These are phyloP conservation scores for Fusarium cyanostomum DNA, from an alignment of 2,329 filamentous ascomycete genomes.

Conservation along the genomic window DNA sequence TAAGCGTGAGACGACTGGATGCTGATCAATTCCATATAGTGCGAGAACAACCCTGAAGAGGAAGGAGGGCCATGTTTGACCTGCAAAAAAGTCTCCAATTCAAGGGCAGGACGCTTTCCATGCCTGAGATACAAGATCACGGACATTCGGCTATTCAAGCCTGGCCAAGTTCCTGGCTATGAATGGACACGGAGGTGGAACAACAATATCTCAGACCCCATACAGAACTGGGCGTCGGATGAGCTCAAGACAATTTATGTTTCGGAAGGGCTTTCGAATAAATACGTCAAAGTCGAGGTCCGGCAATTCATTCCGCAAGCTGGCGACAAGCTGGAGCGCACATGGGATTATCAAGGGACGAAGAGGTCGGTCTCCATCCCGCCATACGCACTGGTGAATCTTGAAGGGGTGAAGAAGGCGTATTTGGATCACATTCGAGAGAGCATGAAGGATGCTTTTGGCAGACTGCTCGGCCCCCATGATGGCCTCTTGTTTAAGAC, in stretches of 20 bases:
- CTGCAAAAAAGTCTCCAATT: conserved; percentile 61
- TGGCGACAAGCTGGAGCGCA: conserved; percentile 64
- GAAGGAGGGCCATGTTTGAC: conserved; percentile 60
- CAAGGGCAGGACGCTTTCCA: conserved; percentile 63
- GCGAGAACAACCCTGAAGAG: conserved; percentile 59
- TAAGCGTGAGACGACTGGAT: not conserved
- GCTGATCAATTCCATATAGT: conserved; percentile 52
- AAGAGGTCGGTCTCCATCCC: conserved; percentile 62
- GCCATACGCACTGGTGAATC: conserved; percentile 64
- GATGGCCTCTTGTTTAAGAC: conserved; percentile 58
- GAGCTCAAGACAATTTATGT: conserved; percentile 61
- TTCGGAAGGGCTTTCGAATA: conserved; percentile 63
- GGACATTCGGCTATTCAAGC: conserved; percentile 66
- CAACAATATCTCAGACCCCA: conserved; percentile 63
- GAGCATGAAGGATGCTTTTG: conserved; percentile 59
- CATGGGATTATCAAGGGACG: conserved; percentile 60
- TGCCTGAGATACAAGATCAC: conserved; percentile 70
- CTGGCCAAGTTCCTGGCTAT: conserved; percentile 65
- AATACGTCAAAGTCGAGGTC: conserved; percentile 59
- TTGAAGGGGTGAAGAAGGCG: conserved; percentile 59
- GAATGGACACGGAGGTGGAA: conserved; percentile 70
- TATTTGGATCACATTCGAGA: conserved; percentile 62
- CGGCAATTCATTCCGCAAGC: conserved; percentile 63
- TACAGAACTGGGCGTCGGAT: conserved; percentile 63
- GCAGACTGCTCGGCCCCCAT: conserved; percentile 46